Base-by-base conservation (phyloP, 2,329 filamentous ascomycete species). In the Mycosphaerelloides madeirae region DNA sequence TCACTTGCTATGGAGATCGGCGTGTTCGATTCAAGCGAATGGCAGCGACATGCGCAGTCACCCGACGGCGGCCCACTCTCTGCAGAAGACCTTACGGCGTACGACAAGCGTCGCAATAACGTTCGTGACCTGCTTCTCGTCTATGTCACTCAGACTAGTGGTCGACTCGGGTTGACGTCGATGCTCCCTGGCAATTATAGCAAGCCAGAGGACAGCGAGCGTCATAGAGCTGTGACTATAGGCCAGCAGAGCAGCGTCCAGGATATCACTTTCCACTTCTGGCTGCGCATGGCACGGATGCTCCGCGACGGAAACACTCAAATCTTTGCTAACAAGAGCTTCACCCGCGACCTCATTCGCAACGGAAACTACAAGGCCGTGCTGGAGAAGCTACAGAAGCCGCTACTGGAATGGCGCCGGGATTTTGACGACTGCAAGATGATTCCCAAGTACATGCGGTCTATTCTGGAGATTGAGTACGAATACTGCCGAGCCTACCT, bases 401-500 rank as follows among this genome's bases (percentile, higher is more conserved):
- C 89, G 51, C 72, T 97, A 28, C 75, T 73, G 13, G 79, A 85
- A 33, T 97, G 91, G 87, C 84, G 81, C 68, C 77, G 76, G 32
- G 85, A 90, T 49, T 90, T 96, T 61, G 85, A 95, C 56, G 76
- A 80, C n/a, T 84, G 31, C 5, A 32, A 19, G 20, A 44, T 53
- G 75, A 78, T 82, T 22, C 71, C 76, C 1, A 69, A 73, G 13
- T 70, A 78, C 44, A 79, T 83, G 68, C 73, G 76, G 35, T 81
- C 89, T 62, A 90, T 97, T 46, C 74, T 98, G 22, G 84, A 81
- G 6, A 96, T 97, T 54, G 93, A 98, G 69, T 96, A 93, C 61
- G 88, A 97, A 61, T 96, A 96, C 63, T 88, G 91, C 19, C 81
- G 91, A 59, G 85, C 96, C 39, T 97, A 97, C 62, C 79, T 96